Base-by-base conservation (phyloP, 176 grass and related monocot species). In the Eragrostis curvula region DNA sequence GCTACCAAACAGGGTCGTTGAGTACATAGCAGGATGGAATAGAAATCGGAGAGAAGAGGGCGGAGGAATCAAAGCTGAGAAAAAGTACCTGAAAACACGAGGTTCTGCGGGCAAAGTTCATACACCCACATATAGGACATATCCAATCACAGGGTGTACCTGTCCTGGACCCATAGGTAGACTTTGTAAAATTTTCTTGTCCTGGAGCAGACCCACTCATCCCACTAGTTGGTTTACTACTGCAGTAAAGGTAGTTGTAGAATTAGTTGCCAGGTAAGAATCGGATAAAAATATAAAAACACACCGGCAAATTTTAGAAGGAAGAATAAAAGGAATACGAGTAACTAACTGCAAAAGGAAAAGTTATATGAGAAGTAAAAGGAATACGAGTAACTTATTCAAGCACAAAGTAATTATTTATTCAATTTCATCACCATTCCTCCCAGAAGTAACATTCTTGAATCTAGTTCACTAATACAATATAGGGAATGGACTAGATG, bases 91-190 rank as follows among this genome's bases (percentile, higher is more conserved):
- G 97, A 85, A 99, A 99, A 77, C 97, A 99, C 36, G 86, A 96
- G 58, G 87, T 95, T 76, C 97, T 86, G 15, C 97, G 97, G 12
- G 97, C 93, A 90, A 99, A 99, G 89, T 99, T 99, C 86, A 99
- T 87, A 88, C 91, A 99, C 40, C 89, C 93, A 87, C 97, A 99
- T 25, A 99, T 90, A 27, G 73, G 86, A 83, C 97, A 99, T 73
- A 96, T 92, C 97, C 97, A 99, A 72, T 99, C 97, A 92, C 90
- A 93, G 66, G 89, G 93, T 56, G 89, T 70, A 58, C 85, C 83
- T 78, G 79, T 87, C 85, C 83, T 94, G 36, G 85, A 82, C 74
- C 96, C 90, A 91, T 90, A 88, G 5, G 72, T 65, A 71, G 86
- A 76, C 80, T 80, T 90, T 66, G 73, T 71, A 75, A 86, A 60